phyloP scores from a whole-genome alignment of 345 rosid species.

The Corchorus capsularis region DNA sequence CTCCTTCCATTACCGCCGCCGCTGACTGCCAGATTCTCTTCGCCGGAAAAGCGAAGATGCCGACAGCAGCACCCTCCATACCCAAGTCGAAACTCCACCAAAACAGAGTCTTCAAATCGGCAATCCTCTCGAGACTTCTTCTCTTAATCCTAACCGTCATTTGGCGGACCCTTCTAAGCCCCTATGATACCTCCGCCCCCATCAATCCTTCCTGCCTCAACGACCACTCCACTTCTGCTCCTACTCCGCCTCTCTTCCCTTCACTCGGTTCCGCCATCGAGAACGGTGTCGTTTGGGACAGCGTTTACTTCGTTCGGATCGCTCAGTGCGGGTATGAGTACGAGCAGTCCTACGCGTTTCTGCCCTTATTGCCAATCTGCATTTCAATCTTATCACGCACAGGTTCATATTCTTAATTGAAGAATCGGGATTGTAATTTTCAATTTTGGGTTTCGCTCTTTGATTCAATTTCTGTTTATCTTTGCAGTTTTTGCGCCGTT shows the following conservation, averaged over 20 bases:
- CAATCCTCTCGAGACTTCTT: constrained; percentile 58
- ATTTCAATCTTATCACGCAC: constrained; percentile 58
- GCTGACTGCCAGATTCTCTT: too few species aligned
- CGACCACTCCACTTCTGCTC: constrained; percentile 20
- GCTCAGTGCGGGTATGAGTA: constrained; percentile 91
- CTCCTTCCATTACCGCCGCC: too few species aligned
- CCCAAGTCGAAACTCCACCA: constrained; percentile 24
- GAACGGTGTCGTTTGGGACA: constrained; percentile 78
- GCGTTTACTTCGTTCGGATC: constrained; percentile 77
- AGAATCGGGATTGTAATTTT: neutral
- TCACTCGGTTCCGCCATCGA: constrained; percentile 49
- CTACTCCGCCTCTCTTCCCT: constrained; percentile 27
- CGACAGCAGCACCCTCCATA: neutral
- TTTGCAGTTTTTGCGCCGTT: constrained; percentile 72
- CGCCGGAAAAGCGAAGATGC: neutral
- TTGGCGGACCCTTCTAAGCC: constrained; percentile 65
- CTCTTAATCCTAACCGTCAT: constrained; percentile 51
- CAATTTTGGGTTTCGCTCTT: neutral
- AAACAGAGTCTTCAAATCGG: constrained; percentile 50
- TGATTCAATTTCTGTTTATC: neutral
- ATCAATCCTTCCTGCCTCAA: constrained; percentile 60
- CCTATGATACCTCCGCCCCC: constrained; percentile 87
- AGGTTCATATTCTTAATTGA: constrained; percentile 36
- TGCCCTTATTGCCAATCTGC: constrained; percentile 75
- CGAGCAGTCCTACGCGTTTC: constrained; percentile 89